Evolutionary conservation across 345 rosid genomes (phyloP), one percentile per base, ranked within the genome.

Genomic region (Murraya paniculata): DNA sequence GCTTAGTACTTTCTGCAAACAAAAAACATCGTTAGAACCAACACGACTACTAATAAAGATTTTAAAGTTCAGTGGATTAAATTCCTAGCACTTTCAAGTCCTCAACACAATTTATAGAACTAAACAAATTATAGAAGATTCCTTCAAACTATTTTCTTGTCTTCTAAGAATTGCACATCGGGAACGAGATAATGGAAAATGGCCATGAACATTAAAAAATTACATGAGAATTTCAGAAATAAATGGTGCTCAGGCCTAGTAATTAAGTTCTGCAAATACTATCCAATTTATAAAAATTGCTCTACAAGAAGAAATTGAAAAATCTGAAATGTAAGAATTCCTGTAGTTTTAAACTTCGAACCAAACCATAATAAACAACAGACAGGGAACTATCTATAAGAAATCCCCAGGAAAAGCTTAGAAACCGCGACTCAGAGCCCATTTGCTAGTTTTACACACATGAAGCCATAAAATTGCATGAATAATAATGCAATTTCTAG

Each of bases 1-100:
- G 70, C 81, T 86, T 93, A 68, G 87, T 84, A 38, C 71, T 81
- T 83, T 89, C 98, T 95, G 90, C 84, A 85, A 72, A 76, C 45
- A 64, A 36, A 25, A 79, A 75, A 0, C 65, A 16, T 64, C 57
- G 79, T 73, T 33, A 61, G 36, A 22, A 68, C 24, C 50, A 24
- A 64, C 45, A 59, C 25, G 22, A 60, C 27, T 21, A 39, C 27
- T 61, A 77, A 72, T 50, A 48, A 28, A 38, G 22, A 31, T 28
- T 2, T 79, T 8, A 73, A 27, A 38, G 74, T 28, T 56, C 22
- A 39, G 35, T 48, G 24, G 59, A 33, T 41, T 11, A 31, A 60
- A 24, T 14, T 39, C 27, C 6, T 72, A 5, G 70, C 53, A 24
- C 45, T 9, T 33, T 72, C 18, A 72, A 14, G 22, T 72, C 33